A percentile compares a stretch with the other conserved stretches of the same genome.
phyloP scores from a whole-genome alignment of 768 basidiomycete species.

The Podaxis sp. region DNA sequence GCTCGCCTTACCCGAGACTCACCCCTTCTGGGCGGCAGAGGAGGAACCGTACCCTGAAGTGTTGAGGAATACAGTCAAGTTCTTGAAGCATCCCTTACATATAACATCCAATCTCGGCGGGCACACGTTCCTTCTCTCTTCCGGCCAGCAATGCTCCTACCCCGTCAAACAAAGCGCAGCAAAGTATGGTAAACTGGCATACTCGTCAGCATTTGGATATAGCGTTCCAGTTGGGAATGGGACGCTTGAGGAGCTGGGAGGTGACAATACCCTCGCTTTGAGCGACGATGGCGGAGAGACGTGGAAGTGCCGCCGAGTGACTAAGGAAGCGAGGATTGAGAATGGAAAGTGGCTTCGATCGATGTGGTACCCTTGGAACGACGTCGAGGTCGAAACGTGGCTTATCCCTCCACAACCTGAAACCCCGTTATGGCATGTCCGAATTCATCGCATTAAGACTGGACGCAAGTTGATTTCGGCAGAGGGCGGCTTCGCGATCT shows the following conservation, averaged over 20 bases:
- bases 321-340: conserved; percentile 56
- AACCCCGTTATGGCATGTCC: conserved; percentile 63
- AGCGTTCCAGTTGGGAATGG: conserved; percentile 65
- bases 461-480: conserved; percentile 50
- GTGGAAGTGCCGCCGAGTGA: conserved; percentile 66
- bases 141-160: conserved; percentile 77
- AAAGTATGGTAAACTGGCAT: conserved; percentile 76
- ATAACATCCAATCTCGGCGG: conserved; percentile 59
- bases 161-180: conserved; percentile 74
- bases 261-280: conserved; percentile 66
- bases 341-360: conserved; percentile 51
- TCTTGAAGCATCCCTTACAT: conserved; percentile 60
- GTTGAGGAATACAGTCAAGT: conserved; percentile 42
- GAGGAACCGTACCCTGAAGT: conserved; percentile 61
- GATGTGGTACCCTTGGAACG: conserved; percentile 74
- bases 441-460: conserved; percentile 59
- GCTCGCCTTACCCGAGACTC: conserved; percentile 56
- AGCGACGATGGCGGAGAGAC: conserved; percentile 68
- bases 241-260: conserved; percentile 67
- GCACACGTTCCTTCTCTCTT: conserved; percentile 69
- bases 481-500: conserved; percentile 69
- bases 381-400: conserved; percentile 72
- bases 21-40: conserved; percentile 68
- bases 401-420: conserved; percentile 57
- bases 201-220: conserved; percentile 76